phyloP scores from a whole-genome alignment of 306 rosid genomes.

The Castanospermum australe region DNA sequence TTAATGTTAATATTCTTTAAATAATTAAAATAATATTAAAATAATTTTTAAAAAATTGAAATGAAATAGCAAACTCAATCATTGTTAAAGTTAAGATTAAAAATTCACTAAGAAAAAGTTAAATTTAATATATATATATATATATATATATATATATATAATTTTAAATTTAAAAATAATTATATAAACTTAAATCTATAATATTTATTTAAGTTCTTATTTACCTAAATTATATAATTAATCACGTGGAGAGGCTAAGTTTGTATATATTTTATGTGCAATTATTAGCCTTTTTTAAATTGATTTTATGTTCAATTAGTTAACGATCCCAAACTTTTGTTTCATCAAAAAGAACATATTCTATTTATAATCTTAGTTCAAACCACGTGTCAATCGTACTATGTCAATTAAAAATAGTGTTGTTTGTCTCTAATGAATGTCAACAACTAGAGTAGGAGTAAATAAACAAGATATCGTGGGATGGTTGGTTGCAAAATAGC shows the following conservation, averaged over 20 bases:
- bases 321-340: not conserved
- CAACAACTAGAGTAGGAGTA: not conserved
- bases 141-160: too few species aligned
- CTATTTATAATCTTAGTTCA: not conserved
- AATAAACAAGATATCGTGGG: not conserved
- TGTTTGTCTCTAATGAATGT: not conserved
- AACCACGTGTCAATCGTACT: slow-evolving; percentile 10
- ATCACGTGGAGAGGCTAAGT: not conserved
- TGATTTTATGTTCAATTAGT: slow-evolving; percentile 13
- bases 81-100: too few species aligned
- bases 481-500: not conserved
- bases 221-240: not conserved
- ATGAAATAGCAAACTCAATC: not conserved
- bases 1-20: too few species aligned
- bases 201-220: not conserved
- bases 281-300: not conserved
- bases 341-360: not conserved
- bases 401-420: not conserved
- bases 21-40: too few species aligned
- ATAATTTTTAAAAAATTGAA: too few species aligned
- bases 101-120: too few species aligned
- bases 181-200: too few species aligned
- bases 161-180: too few species aligned
- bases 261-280: not conserved
- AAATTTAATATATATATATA: too few species aligned